These are phyloP conservation scores for Tephrocybe sp. DNA, from an alignment of 768 basidiomycete genomes.

Conservation along the genomic window DNA sequence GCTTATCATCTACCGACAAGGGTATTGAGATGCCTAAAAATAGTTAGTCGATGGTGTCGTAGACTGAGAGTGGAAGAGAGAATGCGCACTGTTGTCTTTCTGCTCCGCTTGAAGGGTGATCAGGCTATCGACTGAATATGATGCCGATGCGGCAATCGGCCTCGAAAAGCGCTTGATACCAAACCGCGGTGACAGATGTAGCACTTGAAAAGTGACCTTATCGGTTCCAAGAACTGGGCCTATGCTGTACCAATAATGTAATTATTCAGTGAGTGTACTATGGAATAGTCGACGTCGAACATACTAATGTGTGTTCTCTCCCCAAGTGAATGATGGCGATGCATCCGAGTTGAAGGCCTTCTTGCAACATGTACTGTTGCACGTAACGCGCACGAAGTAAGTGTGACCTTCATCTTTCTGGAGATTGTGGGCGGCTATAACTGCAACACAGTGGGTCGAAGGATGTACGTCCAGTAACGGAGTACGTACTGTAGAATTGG, in stretches of 20 bases:
- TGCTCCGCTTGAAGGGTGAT: slow-evolving; percentile 13
- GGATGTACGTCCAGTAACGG: neutral
- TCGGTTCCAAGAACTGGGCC: slow-evolving; percentile 13
- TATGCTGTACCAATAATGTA: slow-evolving; percentile 9
- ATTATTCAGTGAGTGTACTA: neutral
- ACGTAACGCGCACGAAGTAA: slow-evolving; percentile 3
- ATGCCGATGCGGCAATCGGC: slow-evolving; percentile 11
- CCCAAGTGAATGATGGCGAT: slow-evolving; percentile 4
- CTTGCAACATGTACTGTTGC: slow-evolving; percentile 1
- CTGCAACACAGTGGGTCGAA: slow-evolving; percentile 1
- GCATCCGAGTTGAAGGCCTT: neutral
- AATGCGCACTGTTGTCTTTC: slow-evolving; percentile 4
- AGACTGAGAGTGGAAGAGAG: neutral
- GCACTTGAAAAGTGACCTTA: slow-evolving; percentile 11
- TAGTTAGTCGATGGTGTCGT: neutral
- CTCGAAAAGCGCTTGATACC: slow-evolving; percentile 1
- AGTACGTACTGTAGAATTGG: slow-evolving; percentile 16
- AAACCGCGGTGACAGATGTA: slow-evolving; percentile 1
- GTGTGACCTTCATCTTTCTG: neutral
- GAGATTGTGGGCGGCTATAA: slow-evolving; percentile 7
- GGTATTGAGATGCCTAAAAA: slow-evolving; percentile 4
- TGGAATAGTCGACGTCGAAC: neutral
- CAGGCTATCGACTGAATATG: slow-evolving; percentile 11
- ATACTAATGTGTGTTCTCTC: slow-evolving; percentile 15
- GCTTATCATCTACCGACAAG: neutral